A percentile compares a stretch with the other conserved stretches of the same genome.
Evolutionary conservation across 345 rosid species (phyloP).

Genomic region (Carallia pectinifolia): DNA sequence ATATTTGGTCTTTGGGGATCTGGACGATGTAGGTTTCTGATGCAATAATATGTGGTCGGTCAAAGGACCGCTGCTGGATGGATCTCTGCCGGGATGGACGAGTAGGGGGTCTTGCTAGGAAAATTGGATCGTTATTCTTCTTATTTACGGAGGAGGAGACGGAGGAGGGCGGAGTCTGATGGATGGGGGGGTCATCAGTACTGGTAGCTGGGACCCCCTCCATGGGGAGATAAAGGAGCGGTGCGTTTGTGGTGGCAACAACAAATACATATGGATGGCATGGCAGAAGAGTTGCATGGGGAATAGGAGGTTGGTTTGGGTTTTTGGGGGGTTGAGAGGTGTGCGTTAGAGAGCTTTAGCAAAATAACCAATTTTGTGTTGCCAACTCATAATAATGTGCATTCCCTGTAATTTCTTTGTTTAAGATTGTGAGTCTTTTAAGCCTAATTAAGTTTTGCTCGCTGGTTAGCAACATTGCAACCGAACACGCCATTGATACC

Average conservation of each 20-base stretch:
- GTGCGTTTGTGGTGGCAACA: neutral
- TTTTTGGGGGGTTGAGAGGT: neutral
- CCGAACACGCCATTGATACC: too few relatives aligned
- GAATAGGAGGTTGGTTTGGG: neutral
- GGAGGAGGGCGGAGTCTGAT: neutral
- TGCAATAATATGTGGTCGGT: conserved; percentile 3
- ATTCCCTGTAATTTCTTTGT: neutral
- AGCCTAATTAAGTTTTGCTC: too few relatives aligned
- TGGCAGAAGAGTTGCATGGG: neutral
- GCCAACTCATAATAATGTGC: neutral
- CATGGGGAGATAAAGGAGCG: conserved; percentile 17
- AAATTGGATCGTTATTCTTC: neutral
- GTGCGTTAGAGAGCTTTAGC: neutral
- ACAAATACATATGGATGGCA: neutral
- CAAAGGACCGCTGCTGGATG: neutral
- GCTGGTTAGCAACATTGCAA: too few relatives aligned
- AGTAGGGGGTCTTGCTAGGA: neutral
- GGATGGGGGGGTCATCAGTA: neutral
- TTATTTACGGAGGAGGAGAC: neutral
- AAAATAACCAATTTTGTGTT: neutral
- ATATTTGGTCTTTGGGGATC: conserved; percentile 67
- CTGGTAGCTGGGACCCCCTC: conserved; percentile 9
- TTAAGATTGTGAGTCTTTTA: neutral
- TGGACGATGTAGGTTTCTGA: conserved; percentile 49
- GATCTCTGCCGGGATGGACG: neutral